Conservation (phyloP, 208 protist species). For the Vickermania spadyakhi region DNA sequence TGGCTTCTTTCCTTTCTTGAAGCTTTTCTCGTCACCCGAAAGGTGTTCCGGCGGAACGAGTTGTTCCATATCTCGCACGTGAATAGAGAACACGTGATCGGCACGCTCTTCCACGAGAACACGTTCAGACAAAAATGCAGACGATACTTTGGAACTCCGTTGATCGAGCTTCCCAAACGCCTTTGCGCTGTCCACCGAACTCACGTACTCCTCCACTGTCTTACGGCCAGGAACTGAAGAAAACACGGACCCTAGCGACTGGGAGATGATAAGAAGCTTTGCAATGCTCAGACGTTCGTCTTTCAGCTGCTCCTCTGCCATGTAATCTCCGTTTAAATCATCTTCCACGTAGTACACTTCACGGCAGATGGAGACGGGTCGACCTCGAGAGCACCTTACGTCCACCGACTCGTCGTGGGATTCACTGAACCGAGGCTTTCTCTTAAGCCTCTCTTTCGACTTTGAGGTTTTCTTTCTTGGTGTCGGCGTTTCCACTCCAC, state of each 20-base stretch:
- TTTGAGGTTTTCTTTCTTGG: too few relatives aligned
- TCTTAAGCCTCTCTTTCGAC: too few relatives aligned
- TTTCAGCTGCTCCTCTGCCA: slow-evolving; percentile 36
- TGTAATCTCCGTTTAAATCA: too few relatives aligned
- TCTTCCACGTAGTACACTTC: neutral
- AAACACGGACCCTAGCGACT: slow-evolving; percentile 66
- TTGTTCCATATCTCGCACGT: slow-evolving; percentile 79
- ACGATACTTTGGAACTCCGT: neutral
- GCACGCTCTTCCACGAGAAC: slow-evolving; percentile 58
- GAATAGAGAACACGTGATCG: slow-evolving; percentile 57
- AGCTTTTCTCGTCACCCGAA: neutral
- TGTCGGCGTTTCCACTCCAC: too few relatives aligned
- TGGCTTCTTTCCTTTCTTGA: neutral
- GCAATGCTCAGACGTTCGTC: slow-evolving; percentile 68
- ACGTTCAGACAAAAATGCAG: slow-evolving; percentile 13
- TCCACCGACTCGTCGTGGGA: too few relatives aligned
- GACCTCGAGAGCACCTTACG: neutral
- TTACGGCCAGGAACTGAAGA: slow-evolving; percentile 27
- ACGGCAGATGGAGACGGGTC: neutral
- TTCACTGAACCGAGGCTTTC: too few relatives aligned
- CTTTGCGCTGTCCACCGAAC: slow-evolving; percentile 39
- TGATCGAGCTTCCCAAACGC: neutral
- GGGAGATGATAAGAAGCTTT: slow-evolving; percentile 77
- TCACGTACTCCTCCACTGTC: slow-evolving; percentile 40
- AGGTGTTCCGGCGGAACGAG: slow-evolving; percentile 59